Conservation (phyloP, 1,284 basidiomycete genomes). For the Ganoderma sinense region DNA sequence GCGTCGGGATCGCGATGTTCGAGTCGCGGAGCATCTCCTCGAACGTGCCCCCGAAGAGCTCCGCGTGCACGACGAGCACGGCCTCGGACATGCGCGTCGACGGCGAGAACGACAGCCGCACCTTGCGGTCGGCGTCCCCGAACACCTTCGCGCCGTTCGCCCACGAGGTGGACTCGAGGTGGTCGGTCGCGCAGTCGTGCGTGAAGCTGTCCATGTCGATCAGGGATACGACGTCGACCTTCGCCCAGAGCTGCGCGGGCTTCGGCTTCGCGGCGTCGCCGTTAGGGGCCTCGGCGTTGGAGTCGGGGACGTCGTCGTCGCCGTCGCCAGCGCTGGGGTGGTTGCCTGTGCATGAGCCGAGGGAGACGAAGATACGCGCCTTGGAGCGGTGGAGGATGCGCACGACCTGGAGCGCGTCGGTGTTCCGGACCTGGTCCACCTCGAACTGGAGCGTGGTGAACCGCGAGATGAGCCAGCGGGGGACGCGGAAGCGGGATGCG, state of each 20-base stretch:
- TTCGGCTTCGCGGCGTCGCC: background rate
- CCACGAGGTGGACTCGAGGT: background rate
- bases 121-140: background rate
- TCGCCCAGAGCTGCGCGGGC: background rate
- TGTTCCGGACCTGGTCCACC: background rate
- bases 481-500: slow-evolving; percentile 1
- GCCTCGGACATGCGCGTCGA: background rate
- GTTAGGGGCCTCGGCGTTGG: no score
- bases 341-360: no score
- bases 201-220: background rate
- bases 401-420: background rate
- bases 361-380: no score
- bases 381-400: background rate
- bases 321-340: no score
- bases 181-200: background rate
- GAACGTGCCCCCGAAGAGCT: background rate
- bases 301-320: no score
- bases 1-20: background rate
- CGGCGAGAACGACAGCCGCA: background rate
- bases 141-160: background rate
- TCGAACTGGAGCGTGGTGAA: background rate
- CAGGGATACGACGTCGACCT: background rate
- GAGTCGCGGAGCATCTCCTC: background rate
- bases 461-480: background rate
- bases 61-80: background rate